These are phyloP conservation scores for Novymonas esmeraldas DNA, from an alignment of 208 protist species.

Conservation along the genomic window DNA sequence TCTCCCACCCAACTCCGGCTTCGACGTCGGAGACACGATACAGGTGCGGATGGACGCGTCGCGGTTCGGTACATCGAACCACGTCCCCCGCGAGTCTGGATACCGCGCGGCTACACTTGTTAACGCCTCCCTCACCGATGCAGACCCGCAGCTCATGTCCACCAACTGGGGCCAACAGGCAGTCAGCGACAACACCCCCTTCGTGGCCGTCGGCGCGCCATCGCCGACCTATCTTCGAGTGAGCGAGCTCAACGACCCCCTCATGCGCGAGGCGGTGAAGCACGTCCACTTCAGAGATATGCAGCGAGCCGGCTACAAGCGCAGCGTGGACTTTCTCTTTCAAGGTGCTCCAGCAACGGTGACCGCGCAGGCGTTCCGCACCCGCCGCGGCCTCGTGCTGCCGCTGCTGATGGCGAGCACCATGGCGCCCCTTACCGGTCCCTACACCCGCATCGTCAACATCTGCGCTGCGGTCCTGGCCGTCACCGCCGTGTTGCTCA, in stretches of 20 bases:
- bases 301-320: not conserved
- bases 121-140: conserved; percentile 1
- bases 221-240: conserved; percentile 11
- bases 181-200: not conserved
- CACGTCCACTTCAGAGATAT: conserved; percentile 21
- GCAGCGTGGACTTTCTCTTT: conserved; percentile 1
- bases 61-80: not conserved
- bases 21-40: conserved; percentile 8
- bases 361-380: conserved; percentile 1
- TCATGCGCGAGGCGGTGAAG: conserved; percentile 38
- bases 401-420: conserved; percentile 8
- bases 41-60: conserved; percentile 10
- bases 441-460: conserved; percentile 6
- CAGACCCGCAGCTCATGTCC: conserved; percentile 16
- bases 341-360: not conserved
- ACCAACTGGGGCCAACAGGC: conserved; percentile 29
- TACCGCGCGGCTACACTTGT: conserved; percentile 9
- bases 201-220: not conserved
- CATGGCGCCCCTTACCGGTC: not conserved
- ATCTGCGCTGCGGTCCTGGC: not conserved
- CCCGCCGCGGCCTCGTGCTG: not conserved
- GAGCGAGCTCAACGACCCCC: conserved; percentile 32
- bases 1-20: too few species aligned
- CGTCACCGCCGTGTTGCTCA: conserved; percentile 2
- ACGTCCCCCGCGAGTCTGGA: not conserved